These are phyloP conservation scores for Bolboschoenus planiculmis DNA, from an alignment of 176 grass and related monocot species.

Conservation along the genomic window DNA sequence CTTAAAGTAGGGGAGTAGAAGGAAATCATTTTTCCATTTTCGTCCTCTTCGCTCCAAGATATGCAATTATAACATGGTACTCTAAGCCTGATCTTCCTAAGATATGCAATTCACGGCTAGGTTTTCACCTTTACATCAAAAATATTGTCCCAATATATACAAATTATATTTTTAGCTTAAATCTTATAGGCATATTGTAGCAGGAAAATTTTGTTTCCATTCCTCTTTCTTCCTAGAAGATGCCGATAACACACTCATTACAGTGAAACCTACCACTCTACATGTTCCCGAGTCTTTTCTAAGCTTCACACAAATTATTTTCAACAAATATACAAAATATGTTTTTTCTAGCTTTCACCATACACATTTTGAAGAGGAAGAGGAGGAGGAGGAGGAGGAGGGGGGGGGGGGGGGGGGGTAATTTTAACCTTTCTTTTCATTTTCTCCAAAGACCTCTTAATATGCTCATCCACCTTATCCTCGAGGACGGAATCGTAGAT, in stretches of 20 bases:
- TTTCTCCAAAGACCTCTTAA: background rate
- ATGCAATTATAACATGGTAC: background rate
- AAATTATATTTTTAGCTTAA: background rate
- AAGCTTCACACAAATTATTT: background rate
- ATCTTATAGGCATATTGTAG: background rate
- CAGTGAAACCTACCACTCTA: background rate
- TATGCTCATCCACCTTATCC: background rate
- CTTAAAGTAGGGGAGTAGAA: background rate
- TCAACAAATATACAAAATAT: conserved; percentile 14
- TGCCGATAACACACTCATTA: background rate
- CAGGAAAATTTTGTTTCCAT: background rate
- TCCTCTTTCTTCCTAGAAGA: background rate
- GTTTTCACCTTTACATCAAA: background rate
- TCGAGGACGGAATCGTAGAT: background rate
- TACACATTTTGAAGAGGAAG: background rate
- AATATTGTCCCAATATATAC: background rate
- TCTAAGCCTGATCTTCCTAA: background rate
- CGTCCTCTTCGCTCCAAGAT: background rate
- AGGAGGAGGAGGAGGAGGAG: background rate
- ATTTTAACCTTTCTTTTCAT: background rate
- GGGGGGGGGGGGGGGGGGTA: background rate
- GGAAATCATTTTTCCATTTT: background rate
- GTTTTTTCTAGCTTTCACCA: background rate
- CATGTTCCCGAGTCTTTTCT: background rate
- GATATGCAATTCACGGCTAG: background rate